Evolutionary conservation across 2,329 filamentous ascomycete species (phyloP), one percentile per base, ranked within the genome.

Genomic region (Talaromyces marneffei): DNA sequence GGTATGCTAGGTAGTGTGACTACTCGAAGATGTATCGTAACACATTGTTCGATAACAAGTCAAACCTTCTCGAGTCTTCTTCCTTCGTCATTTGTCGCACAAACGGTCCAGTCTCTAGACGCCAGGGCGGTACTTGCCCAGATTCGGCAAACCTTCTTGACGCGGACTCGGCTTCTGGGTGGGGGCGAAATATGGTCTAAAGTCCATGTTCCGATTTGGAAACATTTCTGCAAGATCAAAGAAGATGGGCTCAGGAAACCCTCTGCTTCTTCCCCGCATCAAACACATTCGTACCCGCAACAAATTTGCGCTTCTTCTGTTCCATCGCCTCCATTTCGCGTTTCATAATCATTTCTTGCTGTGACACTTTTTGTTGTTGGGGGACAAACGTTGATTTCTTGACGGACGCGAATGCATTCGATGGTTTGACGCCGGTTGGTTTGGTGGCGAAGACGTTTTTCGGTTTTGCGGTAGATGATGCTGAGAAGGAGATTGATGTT

Each of bases 301-400:
- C 44, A 29, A 27, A 31, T 20, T 59, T 52, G 6, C 42, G 25
- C 42, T 59, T 59, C 42, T 91, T 92, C 65, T 83, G 81, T 67
- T 91, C 88, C 75, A 91, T 82, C 35, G 72, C 69, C 59, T 75
- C 73, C 72, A 76, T 74, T 70, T 92, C 89, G 68, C 90, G 88
- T 74, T 88, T 90, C 92, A 96, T 96, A 69, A 94, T 95, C 58
- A 88, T 83, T 75, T 93, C 91, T 2, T 87, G 88, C 71, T 95
- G 91, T 69, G 89, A 93, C 84, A 96, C 93, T 70, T 90, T 94
- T 80, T 90, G 91, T 1, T 86, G 87, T 59, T 83, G 83, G 64
- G 85, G 85, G 60, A 75, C 72, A 20, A 74, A 71, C 3, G 84
- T 76, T 10, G 80, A 82, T 72, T 90, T 91, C 74, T 91, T 91